Evolutionary conservation across 2,329 filamentous ascomycete genomes (phyloP).

Genomic region (Drechslerella stenobrocha): DNA sequence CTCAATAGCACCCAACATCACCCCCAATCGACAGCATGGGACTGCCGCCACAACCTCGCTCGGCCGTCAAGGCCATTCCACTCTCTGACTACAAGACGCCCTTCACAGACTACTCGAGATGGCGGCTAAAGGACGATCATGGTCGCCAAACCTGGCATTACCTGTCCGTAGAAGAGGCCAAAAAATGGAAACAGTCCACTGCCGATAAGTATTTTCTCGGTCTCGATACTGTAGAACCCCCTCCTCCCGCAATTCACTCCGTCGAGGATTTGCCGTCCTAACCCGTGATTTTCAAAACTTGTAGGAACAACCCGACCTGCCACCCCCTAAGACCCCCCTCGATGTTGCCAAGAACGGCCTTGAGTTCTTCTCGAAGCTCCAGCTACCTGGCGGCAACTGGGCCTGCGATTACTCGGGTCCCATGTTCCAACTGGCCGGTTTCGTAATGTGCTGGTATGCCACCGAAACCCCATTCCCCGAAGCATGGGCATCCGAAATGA

Average conservation of each 20-base stretch:
- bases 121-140: constrained; percentile 79
- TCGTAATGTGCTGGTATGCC: constrained; percentile 83
- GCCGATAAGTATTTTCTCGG: constrained; percentile 91
- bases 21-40: constrained; percentile 20
- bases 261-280: constrained; percentile 4
- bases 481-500: constrained; percentile 82
- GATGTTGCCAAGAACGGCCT: constrained; percentile 81
- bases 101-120: constrained; percentile 74
- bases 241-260: not conserved
- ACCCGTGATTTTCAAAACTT: constrained; percentile 10
- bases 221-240: constrained; percentile 67
- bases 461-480: constrained; percentile 84
- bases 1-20: not conserved
- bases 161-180: constrained; percentile 70
- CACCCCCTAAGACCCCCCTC: constrained; percentile 70
- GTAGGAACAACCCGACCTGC: constrained; percentile 74
- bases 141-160: constrained; percentile 96
- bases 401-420: constrained; percentile 96
- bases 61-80: constrained; percentile 7
- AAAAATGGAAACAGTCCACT: constrained; percentile 79
- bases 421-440: constrained; percentile 87
- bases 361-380: constrained; percentile 83
- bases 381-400: constrained; percentile 89
- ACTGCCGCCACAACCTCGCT: constrained; percentile 21
- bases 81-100: constrained; percentile 35